phyloP scores from a whole-genome alignment of 2,329 filamentous ascomycete genomes.

The Trichoderma sp. region DNA sequence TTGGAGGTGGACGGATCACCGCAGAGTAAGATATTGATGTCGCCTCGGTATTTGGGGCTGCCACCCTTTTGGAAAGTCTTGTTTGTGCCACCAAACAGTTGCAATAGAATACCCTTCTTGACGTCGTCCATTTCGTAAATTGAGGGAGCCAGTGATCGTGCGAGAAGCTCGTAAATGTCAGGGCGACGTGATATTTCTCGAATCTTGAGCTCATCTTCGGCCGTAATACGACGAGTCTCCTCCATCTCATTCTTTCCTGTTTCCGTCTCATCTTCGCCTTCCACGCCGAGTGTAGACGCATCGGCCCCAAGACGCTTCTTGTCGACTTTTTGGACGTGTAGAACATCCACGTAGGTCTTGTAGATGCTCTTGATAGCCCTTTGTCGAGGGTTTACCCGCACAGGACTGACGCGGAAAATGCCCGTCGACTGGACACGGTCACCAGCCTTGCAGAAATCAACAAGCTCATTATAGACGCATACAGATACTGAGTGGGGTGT shows the following conservation, averaged over 20 bases:
- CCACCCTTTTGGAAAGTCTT: constrained; percentile 97
- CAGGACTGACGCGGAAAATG: constrained; percentile 93
- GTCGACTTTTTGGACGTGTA: constrained; percentile 96
- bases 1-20: constrained; percentile 97
- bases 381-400: constrained; percentile 91
- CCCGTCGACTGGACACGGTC: constrained; percentile 94
- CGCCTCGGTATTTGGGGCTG: constrained; percentile 91
- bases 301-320: constrained; percentile 93
- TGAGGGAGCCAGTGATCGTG: constrained; percentile 88
- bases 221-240: constrained; percentile 78
- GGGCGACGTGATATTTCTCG: constrained; percentile 74
- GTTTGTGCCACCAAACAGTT: constrained; percentile 96
- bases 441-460: constrained; percentile 97
- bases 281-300: constrained; percentile 80
- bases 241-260: constrained; percentile 76
- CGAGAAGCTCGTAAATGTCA: constrained; percentile 91
- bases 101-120: constrained; percentile 96
- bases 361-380: constrained; percentile 92
- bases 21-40: constrained; percentile 96
- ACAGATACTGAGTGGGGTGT: constrained; percentile 97
- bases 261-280: constrained; percentile 67
- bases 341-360: constrained; percentile 95
- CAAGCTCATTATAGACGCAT: constrained; percentile 94
- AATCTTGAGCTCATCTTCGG: constrained; percentile 90
- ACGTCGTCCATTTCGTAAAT: constrained; percentile 98